Evolutionary conservation across 129 eudicot species (phyloP).

Genomic region (Calendula officinalis): DNA sequence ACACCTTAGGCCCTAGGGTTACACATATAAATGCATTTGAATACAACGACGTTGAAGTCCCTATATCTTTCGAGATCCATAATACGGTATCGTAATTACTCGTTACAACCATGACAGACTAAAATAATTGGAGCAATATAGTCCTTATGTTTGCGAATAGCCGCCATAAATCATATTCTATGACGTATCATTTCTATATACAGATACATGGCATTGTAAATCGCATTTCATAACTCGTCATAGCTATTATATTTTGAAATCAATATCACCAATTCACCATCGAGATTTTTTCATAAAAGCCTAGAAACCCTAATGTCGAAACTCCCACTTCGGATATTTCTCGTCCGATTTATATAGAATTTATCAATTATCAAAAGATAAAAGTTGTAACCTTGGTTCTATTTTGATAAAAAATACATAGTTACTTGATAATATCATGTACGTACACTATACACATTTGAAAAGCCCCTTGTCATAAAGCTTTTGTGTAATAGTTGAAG

Average conservation of each 20-base stretch:
- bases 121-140: not conserved
- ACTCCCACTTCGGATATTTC: not conserved
- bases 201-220: not conserved
- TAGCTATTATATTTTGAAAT: not conserved
- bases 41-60: conserved; percentile 20
- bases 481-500: conserved; percentile 24
- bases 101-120: not conserved
- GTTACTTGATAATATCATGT: not conserved
- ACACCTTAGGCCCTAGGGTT: conserved; percentile 20
- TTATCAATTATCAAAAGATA: not conserved
- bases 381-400: too few relatives aligned
- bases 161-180: conserved; percentile 12
- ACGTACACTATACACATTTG: not conserved
- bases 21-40: conserved; percentile 13
- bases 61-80: conserved; percentile 19
- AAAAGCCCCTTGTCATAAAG: conserved; percentile 5
- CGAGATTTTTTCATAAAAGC: too few relatives aligned
- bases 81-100: conserved; percentile 8
- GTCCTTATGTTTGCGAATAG: not conserved
- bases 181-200: not conserved
- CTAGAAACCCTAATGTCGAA: not conserved
- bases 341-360: not conserved
- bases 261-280: not conserved
- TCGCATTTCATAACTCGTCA: not conserved
- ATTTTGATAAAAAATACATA: not conserved